Percentiles rank a stretch among this genome's conserved stretches.
Evolutionary conservation across 1,139 yeast species (phyloP).

Genomic region (Scheffersomyces insectosa): DNA sequence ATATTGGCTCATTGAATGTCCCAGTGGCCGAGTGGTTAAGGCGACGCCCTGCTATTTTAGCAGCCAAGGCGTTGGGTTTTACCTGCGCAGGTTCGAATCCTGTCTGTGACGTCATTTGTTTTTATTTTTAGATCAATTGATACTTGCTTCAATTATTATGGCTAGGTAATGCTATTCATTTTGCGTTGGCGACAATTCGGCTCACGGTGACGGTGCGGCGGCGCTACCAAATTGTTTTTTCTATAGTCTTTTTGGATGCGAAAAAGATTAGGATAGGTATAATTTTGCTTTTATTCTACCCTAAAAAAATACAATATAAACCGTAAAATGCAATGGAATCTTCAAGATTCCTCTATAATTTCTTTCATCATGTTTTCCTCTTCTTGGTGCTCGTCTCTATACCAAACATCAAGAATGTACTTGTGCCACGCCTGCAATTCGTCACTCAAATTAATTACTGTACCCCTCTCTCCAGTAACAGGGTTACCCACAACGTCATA

Average conservation of each 20-base stretch:
- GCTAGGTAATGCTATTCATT: not conserved
- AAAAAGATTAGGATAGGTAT: no score
- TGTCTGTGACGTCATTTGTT: conserved; percentile 50
- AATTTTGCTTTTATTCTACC: no score
- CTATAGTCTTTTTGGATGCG: no score
- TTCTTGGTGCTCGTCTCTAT: not conserved
- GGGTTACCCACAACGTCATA: conserved; percentile 33
- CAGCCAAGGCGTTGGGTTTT: conserved; percentile 43
- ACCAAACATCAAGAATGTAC: conserved; percentile 12
- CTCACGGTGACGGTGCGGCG: not conserved
- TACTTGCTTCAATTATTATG: not conserved
- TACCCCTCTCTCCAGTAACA: conserved; percentile 8
- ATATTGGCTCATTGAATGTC: conserved; percentile 1
- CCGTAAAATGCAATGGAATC: no score
- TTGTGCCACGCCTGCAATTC: conserved; percentile 6
- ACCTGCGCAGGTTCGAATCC: conserved; percentile 68
- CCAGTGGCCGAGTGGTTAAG: conserved; percentile 24
- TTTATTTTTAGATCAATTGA: not conserved
- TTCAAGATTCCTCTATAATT: no score
- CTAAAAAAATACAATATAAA: no score
- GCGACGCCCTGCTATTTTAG: conserved; percentile 21
- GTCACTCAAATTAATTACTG: conserved; percentile 4
- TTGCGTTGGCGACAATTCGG: not conserved
- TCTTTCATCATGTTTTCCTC: no score
- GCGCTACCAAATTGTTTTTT: not conserved